Evolutionary conservation across 345 rosid genomes (phyloP), one percentile per base, ranked within the genome.

Genomic region (Camelina hispida): DNA sequence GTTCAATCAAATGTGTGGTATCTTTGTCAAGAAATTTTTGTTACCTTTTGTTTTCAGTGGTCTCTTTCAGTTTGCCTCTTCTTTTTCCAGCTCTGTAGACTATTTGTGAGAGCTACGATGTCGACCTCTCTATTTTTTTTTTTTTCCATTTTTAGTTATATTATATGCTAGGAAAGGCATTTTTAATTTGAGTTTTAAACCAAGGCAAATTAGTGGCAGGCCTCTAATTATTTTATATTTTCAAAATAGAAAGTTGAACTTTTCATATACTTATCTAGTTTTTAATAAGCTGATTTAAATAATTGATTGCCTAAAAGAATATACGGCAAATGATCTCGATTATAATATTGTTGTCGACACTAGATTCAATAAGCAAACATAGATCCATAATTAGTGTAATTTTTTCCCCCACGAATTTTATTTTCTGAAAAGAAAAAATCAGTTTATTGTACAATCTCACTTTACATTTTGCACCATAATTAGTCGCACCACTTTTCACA

Each of bases 191-290:
- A 42, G 40, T 6, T 38, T 46, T 23, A 1, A 38, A 42, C 47
- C 61, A 58, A 65, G 8, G 54, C 9, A 30, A 64, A 71, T 72
- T 72, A 72, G 77, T 66, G 81, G 81, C 34, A 66, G 30, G 51
- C 81, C 69, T 66, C 77, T 42, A 66, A 59, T 14, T 71, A 11
- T 51, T 59, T 72, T 54, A 20, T 58, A 16, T 38, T 28, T 48
- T 52, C 18, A 77, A 47, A 35, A 69, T 15, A 77, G 25, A 66
- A 72, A 50, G 72, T 72, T 66, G 73, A 72, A 72, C 56, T 67
- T 66, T 72, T 72, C 78, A 72, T 52, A 35, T 35, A 35, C 2
- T 0, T 37, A 37, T 9, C 1, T 37, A 42, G 40, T 68, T 42
- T 42, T 18, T 18, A 60, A 38, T 38, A 38, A 34, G 37, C 37